Conservation (phyloP, 2,329 filamentous ascomycete species). For the Verticillium dahliae region DNA sequence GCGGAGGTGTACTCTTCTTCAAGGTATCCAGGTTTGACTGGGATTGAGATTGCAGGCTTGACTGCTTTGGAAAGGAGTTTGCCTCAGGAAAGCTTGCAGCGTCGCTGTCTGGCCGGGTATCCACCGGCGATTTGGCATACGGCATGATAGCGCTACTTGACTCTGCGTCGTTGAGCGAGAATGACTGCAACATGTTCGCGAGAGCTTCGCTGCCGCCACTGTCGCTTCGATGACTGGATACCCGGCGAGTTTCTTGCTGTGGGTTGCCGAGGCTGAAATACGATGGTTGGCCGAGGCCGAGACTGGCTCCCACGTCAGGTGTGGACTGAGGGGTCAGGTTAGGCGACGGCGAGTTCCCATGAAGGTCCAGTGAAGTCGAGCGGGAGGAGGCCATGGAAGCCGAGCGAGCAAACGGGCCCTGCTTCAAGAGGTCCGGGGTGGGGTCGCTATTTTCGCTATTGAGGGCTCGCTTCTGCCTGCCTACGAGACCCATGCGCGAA, state of each 20-base stretch:
- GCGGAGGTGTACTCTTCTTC: slow-evolving; percentile 54
- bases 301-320: slow-evolving; percentile 55
- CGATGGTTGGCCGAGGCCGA: slow-evolving; percentile 74
- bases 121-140: slow-evolving; percentile 20
- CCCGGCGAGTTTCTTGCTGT: slow-evolving; percentile 55
- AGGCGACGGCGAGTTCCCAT: slow-evolving; percentile 66
- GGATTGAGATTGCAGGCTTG: slow-evolving; percentile 23
- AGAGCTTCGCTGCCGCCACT: slow-evolving; percentile 86
- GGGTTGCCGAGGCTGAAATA: slow-evolving; percentile 74
- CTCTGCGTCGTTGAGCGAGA: slow-evolving; percentile 63
- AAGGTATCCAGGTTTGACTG: slow-evolving; percentile 40
- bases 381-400: slow-evolving; percentile 84
- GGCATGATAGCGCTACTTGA: slow-evolving; percentile 39
- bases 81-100: slow-evolving; percentile 73
- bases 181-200: slow-evolving; percentile 72
- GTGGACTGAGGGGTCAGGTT: slow-evolving; percentile 81
- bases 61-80: slow-evolving; percentile 49
- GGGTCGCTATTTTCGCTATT: slow-evolving; percentile 70
- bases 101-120: slow-evolving; percentile 69
- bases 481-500: slow-evolving; percentile 93
- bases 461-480: slow-evolving; percentile 88
- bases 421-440: slow-evolving; percentile 87
- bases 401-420: slow-evolving; percentile 82
- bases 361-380: slow-evolving; percentile 88
- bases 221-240: slow-evolving; percentile 76